phyloP scores from a whole-genome alignment of 106 monocot species.

The Ottelia alismoides region DNA sequence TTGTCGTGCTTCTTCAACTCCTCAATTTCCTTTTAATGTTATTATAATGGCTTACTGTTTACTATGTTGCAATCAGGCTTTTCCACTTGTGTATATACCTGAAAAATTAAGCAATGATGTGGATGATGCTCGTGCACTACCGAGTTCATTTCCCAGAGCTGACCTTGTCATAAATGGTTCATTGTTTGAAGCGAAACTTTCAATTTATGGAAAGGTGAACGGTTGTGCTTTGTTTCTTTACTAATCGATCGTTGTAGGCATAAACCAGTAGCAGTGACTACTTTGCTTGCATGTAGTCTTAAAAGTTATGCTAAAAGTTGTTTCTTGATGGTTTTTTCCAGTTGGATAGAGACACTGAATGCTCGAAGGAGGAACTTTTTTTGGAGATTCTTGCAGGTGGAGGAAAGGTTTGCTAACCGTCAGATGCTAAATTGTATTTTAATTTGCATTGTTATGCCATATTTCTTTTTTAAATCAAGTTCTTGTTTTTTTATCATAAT shows the following conservation, averaged over 20 bases:
- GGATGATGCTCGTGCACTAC: neutral
- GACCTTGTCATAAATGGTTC: conserved; percentile 80
- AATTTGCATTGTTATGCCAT: too few relatives aligned
- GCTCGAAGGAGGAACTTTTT: conserved; percentile 38
- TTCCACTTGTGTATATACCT: conserved; percentile 50
- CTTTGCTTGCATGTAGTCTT: too few relatives aligned
- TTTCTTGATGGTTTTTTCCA: conserved; percentile 29
- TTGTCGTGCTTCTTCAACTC: too few relatives aligned
- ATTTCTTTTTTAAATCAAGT: too few relatives aligned
- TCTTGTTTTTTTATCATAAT: too few relatives aligned
- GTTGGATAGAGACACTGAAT: conserved; percentile 32
- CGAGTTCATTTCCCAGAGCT: conserved; percentile 3
- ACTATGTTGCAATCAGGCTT: conserved; percentile 30
- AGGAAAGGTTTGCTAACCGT: conserved; percentile 98
- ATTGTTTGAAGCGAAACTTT: conserved; percentile 70
- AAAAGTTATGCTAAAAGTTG: too few relatives aligned
- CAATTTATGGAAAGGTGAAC: conserved; percentile 72
- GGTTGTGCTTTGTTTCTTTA: neutral
- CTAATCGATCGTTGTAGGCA: too few relatives aligned
- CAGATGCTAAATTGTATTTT: too few relatives aligned
- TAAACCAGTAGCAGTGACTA: too few relatives aligned
- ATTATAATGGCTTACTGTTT: neutral
- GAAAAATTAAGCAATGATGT: conserved; percentile 26
- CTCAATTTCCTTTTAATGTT: too few relatives aligned
- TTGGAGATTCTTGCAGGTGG: conserved; percentile 68